Percentiles rank a stretch among this genome's conserved stretches.
Evolutionary conservation across 371 early-diverging fungal genomes (phyloP).

Genomic region (Apophysomyces sp.): DNA sequence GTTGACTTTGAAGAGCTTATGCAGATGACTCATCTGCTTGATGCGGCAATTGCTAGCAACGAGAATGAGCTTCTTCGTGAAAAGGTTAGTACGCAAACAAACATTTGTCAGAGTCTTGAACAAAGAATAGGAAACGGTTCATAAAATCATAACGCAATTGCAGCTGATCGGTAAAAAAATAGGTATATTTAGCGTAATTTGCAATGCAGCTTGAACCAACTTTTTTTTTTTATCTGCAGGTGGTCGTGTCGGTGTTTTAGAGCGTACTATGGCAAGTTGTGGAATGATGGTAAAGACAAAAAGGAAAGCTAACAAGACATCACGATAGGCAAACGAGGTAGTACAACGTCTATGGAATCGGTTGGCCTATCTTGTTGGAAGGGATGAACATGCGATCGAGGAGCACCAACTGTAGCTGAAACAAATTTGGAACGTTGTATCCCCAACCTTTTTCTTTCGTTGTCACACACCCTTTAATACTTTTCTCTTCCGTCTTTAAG

Average conservation of each 20-base stretch:
- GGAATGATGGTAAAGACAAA: neutral
- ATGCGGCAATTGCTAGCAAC: constrained; percentile 29
- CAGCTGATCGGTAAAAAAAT: constrained; percentile 27
- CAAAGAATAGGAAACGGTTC: constrained; percentile 7
- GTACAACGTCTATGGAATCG: constrained; percentile 39
- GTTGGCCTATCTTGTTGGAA: constrained; percentile 26
- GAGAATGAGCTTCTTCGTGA: constrained; percentile 25
- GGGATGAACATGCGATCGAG: constrained; percentile 9
- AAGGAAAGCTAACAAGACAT: neutral
- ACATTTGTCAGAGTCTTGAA: neutral
- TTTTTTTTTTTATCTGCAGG: constrained; percentile 12
- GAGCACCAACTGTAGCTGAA: constrained; percentile 12
- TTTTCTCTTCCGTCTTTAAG: neutral
- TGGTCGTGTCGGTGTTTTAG: constrained; percentile 24
- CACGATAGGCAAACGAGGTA: constrained; percentile 35
- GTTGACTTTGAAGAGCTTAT: constrained; percentile 23
- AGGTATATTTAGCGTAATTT: constrained; percentile 14
- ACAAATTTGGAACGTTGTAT: constrained; percentile 2
- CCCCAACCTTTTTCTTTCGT: neutral
- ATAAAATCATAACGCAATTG: constrained; percentile 17
- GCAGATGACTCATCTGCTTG: constrained; percentile 18
- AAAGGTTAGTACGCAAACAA: constrained; percentile 8
- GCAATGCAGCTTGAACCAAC: neutral
- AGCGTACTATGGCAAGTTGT: constrained; percentile 26
- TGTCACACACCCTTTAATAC: neutral